Conservation (phyloP, 495 filamentous ascomycete species). For the Hyphodiscus hymeniophilus region DNA sequence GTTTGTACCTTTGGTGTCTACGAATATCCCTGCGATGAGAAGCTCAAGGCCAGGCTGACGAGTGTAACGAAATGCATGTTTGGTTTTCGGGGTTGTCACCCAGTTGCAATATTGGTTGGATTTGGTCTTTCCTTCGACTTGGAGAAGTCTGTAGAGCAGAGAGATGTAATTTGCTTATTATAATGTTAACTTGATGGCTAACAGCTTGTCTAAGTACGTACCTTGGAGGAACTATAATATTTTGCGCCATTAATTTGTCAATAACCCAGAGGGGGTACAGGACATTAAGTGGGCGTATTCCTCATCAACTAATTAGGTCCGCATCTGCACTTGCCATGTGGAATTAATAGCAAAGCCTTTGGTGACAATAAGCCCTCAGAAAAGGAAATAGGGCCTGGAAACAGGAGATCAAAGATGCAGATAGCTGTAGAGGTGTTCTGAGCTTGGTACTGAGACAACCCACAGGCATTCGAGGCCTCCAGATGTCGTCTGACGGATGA, state of each 20-base stretch:
- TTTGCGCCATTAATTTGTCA: background rate
- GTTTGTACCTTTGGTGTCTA: background rate
- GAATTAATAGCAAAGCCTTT: no score
- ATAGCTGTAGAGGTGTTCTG: background rate
- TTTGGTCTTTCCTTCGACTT: background rate
- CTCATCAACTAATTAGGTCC: no score
- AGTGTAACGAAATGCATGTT: background rate
- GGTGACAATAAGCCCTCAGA: background rate
- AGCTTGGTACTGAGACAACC: background rate
- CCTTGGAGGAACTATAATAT: background rate
- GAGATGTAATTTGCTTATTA: background rate
- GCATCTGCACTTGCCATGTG: no score
- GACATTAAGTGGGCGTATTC: no score
- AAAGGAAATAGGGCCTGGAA: no score
- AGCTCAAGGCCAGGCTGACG: background rate
- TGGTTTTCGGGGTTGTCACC: background rate
- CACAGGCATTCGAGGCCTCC: background rate
- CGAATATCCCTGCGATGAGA: background rate
- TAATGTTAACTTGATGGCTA: background rate
- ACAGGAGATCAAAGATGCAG: no score
- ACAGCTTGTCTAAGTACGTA: background rate
- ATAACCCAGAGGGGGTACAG: no score
- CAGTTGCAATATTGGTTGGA: background rate
- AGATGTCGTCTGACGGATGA: background rate
- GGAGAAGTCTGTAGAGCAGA: background rate